Evolutionary conservation across 257 asterid species (phyloP).

Genomic region (Catharanthus roseus): DNA sequence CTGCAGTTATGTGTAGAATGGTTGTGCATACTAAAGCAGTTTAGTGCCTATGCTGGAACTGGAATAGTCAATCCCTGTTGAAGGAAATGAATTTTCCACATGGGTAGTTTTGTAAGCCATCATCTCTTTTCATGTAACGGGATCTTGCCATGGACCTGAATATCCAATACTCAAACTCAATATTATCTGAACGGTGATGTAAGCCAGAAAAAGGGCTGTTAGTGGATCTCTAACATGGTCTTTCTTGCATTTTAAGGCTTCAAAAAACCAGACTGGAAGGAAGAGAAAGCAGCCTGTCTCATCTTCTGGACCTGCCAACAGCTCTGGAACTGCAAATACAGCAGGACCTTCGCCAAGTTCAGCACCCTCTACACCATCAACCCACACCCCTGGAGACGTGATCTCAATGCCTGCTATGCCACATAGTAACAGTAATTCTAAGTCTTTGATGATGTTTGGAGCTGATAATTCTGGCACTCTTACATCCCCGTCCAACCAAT

Average conservation of each 20-base stretch:
- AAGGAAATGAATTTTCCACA: too few species aligned
- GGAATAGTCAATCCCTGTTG: not conserved
- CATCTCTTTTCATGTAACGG: not conserved
- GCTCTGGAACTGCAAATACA: constrained; percentile 97
- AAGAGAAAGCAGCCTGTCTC: constrained; percentile 87
- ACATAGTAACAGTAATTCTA: constrained; percentile 75
- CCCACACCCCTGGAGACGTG: constrained; percentile 95
- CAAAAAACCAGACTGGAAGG: constrained; percentile 88
- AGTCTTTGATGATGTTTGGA: constrained; percentile 83
- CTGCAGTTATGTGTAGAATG: not conserved
- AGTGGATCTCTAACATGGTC: constrained; percentile 35
- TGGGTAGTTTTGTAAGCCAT: not conserved
- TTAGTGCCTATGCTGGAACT: not conserved
- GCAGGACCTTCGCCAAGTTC: constrained; percentile 99
- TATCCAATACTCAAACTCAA: not conserved
- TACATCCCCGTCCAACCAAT: constrained; percentile 83
- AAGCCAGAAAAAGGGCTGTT: not conserved
- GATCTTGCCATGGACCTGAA: too few species aligned
- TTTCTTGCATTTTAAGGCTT: constrained; percentile 57
- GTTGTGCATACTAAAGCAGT: not conserved
- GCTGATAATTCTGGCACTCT: constrained; percentile 75
- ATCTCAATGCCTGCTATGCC: constrained; percentile 83
- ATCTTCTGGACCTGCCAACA: constrained; percentile 96
- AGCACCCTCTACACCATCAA: constrained; percentile 97
- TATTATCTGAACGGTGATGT: not conserved